These are phyloP conservation scores for Dissophora ornata DNA, from an alignment of 192 early-diverging fungal species.

Conservation along the genomic window DNA sequence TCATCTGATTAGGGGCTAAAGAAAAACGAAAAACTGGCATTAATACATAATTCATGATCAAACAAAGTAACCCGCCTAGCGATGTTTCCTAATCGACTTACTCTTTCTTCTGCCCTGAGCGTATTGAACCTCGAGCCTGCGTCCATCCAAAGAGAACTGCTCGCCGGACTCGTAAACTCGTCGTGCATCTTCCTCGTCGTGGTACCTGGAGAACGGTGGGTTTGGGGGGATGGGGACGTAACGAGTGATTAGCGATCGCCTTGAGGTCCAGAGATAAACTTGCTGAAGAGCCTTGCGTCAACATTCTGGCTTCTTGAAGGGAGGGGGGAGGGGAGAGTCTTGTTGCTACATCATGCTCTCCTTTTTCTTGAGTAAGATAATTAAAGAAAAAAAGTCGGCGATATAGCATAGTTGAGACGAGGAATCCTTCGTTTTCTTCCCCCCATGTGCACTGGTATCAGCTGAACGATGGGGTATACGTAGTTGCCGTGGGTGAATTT, in stretches of 20 bases:
- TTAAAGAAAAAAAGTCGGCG: no score
- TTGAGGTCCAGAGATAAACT: conserved; percentile 10
- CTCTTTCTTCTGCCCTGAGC: conserved; percentile 53
- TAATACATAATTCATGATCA: no score
- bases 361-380: not conserved
- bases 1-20: conserved; percentile 50
- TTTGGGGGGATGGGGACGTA: not conserved
- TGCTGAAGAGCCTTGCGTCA: conserved; percentile 1
- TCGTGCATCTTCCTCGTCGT: conserved; percentile 45
- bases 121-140: conserved; percentile 39
- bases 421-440: no score
- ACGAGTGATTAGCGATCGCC: conserved; percentile 7
- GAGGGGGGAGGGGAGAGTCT: not conserved
- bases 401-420: not conserved
- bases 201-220: conserved; percentile 28
- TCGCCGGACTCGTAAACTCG: conserved; percentile 48
- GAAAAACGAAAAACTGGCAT: not conserved
- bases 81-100: conserved; percentile 25
- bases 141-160: conserved; percentile 41
- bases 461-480: no score
- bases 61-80: no score
- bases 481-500: no score
- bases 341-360: not conserved
- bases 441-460: no score
- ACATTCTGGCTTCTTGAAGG: conserved; percentile 1